phyloP scores from a whole-genome alignment of 331 rosid genomes.

The Quercus phellos region DNA sequence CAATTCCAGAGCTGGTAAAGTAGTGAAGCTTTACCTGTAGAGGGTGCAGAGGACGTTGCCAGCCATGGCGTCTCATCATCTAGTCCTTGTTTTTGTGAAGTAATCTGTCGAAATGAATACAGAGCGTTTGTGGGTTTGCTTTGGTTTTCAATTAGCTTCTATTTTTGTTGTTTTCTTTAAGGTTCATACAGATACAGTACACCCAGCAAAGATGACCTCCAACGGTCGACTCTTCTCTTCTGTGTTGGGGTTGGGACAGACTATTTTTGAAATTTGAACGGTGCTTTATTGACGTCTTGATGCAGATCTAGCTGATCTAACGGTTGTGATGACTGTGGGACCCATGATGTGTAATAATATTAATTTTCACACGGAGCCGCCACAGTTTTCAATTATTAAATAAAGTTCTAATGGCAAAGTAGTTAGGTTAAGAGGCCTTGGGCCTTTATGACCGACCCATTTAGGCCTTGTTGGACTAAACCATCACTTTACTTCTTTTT shows the following conservation, averaged over 20 bases:
- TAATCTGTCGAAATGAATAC: background rate
- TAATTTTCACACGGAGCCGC: background rate
- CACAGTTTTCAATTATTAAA: background rate
- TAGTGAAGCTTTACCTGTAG: slow-evolving; percentile 53
- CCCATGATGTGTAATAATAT: background rate
- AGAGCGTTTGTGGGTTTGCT: background rate
- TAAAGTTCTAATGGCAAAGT: too few relatives aligned
- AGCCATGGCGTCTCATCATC: slow-evolving; percentile 88
- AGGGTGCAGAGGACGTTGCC: slow-evolving; percentile 90
- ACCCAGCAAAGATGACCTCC: background rate
- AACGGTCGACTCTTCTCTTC: background rate
- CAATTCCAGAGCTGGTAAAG: background rate
- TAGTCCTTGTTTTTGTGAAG: background rate
- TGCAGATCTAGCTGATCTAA: background rate
- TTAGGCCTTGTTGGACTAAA: too few relatives aligned
- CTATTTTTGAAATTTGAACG: slow-evolving; percentile 1
- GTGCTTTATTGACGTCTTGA: background rate
- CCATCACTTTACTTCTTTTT: too few relatives aligned
- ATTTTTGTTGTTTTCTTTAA: background rate
- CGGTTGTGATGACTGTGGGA: background rate
- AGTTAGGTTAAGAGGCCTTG: too few relatives aligned
- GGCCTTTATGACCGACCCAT: too few relatives aligned
- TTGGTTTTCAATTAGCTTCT: background rate
- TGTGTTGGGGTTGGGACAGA: background rate
- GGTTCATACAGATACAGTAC: background rate